Conservation (phyloP, 2,329 filamentous ascomycete genomes). For the Fusarium devonianum region DNA sequence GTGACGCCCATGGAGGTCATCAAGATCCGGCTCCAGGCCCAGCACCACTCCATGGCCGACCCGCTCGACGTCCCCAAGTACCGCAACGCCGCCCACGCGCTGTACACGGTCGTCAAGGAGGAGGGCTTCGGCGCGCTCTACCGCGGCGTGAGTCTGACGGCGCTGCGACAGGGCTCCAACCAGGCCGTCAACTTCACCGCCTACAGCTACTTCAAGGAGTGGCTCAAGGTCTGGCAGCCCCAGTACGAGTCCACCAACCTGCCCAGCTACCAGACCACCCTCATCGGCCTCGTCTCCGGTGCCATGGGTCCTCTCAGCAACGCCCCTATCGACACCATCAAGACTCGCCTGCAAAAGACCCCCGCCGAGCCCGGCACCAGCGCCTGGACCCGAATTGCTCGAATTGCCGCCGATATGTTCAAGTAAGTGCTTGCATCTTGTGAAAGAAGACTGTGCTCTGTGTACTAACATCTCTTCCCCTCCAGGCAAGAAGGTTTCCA, state of each 20-base stretch:
- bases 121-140: slow-evolving; percentile 89
- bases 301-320: slow-evolving; percentile 97
- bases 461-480: slow-evolving; percentile 14
- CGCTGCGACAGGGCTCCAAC: slow-evolving; percentile 92
- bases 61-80: slow-evolving; percentile 97
- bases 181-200: slow-evolving; percentile 99
- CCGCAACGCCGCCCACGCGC: slow-evolving; percentile 84
- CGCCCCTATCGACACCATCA: slow-evolving; percentile 98
- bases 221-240: slow-evolving; percentile 75
- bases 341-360: slow-evolving; percentile 92
- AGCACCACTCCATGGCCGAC: slow-evolving; percentile 97
- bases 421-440: slow-evolving; percentile 57
- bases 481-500: slow-evolving; percentile 85
- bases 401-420: slow-evolving; percentile 85
- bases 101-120: slow-evolving; percentile 90
- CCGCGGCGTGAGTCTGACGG: slow-evolving; percentile 91
- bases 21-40: slow-evolving; percentile 97
- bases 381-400: slow-evolving; percentile 78
- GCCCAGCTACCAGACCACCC: slow-evolving; percentile 86
- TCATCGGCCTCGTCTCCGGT: slow-evolving; percentile 89
- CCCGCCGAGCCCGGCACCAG: slow-evolving; percentile 82
- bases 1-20: slow-evolving; percentile 99
- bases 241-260: slow-evolving; percentile 70
- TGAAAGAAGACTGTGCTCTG: not conserved
- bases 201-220: slow-evolving; percentile 90